Evolutionary conservation across 2,329 filamentous ascomycete species (phyloP).

Genomic region (Cephalotrichum gorgonifer): DNA sequence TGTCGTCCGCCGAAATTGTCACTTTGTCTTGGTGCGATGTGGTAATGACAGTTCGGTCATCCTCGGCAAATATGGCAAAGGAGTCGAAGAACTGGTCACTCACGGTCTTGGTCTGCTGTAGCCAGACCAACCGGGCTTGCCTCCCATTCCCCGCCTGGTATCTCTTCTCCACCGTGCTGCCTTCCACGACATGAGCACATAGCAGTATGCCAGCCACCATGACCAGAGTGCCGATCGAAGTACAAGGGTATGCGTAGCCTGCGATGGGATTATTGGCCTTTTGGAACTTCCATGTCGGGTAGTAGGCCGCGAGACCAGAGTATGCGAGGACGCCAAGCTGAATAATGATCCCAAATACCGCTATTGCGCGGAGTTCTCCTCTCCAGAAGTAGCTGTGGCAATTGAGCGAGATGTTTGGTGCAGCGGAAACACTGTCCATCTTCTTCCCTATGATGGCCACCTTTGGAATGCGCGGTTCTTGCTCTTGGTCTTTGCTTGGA

Average conservation of each 20-base stretch:
- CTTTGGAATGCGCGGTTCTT: not conserved
- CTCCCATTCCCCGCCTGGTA: constrained; percentile 6
- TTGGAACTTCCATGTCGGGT: constrained; percentile 5
- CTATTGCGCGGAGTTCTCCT: constrained; percentile 9
- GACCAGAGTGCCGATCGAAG: constrained; percentile 14
- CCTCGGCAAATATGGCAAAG: constrained; percentile 10
- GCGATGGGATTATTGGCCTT: constrained; percentile 7
- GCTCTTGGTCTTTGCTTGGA: not conserved
- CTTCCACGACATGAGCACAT: constrained; percentile 20
- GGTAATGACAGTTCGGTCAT: not conserved
- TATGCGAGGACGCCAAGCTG: constrained; percentile 14
- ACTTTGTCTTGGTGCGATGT: not conserved
- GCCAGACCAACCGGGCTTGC: constrained; percentile 14
- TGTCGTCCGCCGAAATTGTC: not conserved
- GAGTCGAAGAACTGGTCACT: constrained; percentile 18
- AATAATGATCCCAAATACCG: constrained; percentile 11
- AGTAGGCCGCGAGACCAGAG: constrained; percentile 5
- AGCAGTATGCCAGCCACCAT: constrained; percentile 17
- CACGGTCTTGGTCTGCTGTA: constrained; percentile 16
- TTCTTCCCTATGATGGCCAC: not conserved
- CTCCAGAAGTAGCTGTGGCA: not conserved
- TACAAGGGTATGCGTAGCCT: constrained; percentile 15
- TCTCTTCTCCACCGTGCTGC: constrained; percentile 15
- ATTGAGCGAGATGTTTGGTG: constrained; percentile 8
- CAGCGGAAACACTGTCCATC: not conserved